phyloP scores from a whole-genome alignment of 768 basidiomycete genomes.

The Mycena galericulata region DNA sequence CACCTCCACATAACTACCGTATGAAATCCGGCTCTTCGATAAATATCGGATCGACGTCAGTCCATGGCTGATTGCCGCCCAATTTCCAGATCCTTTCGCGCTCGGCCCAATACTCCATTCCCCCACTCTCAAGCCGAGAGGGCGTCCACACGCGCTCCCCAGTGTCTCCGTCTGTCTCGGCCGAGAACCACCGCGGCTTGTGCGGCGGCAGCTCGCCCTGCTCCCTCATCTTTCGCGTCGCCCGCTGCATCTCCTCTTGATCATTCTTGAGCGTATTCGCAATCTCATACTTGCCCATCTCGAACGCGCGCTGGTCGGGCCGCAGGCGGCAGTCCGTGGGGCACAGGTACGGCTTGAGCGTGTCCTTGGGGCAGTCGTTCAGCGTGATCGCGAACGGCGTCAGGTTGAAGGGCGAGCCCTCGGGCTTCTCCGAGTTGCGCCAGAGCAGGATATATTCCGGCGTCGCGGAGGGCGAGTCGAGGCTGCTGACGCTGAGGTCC shows the following conservation, averaged over 20 bases:
- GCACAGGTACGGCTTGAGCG: conserved; percentile 77
- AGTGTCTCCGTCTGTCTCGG: conserved; percentile 88
- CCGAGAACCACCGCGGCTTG: conserved; percentile 87
- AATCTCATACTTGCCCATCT: conserved; percentile 85
- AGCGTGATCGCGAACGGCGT: conserved; percentile 94
- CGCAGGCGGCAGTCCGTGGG: conserved; percentile 94
- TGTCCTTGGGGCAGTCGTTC: conserved; percentile 85
- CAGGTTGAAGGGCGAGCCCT: conserved; percentile 89
- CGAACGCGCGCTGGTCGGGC: conserved; percentile 95
- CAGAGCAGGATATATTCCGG: conserved; percentile 89
- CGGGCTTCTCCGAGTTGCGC: conserved; percentile 89
- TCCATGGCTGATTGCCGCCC: conserved; percentile 61
- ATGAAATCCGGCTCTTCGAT: conserved; percentile 68
- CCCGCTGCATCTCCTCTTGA: conserved; percentile 88
- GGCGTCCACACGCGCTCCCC: conserved; percentile 92
- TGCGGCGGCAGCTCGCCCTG: conserved; percentile 79
- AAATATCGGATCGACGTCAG: conserved; percentile 85
- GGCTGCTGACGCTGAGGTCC: conserved; percentile 68
- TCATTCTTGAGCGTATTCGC: conserved; percentile 83
- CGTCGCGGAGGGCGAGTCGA: conserved; percentile 55
- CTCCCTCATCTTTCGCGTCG: conserved; percentile 79
- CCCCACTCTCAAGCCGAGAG: conserved; percentile 55
- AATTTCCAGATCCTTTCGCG: conserved; percentile 71
- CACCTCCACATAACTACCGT: conserved; percentile 12
- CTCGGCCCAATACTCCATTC: conserved; percentile 87